A percentile compares a stretch with the other conserved stretches of the same genome.
Conservation (phyloP, 306 rosid genomes). For the Clitoria ternatea region DNA sequence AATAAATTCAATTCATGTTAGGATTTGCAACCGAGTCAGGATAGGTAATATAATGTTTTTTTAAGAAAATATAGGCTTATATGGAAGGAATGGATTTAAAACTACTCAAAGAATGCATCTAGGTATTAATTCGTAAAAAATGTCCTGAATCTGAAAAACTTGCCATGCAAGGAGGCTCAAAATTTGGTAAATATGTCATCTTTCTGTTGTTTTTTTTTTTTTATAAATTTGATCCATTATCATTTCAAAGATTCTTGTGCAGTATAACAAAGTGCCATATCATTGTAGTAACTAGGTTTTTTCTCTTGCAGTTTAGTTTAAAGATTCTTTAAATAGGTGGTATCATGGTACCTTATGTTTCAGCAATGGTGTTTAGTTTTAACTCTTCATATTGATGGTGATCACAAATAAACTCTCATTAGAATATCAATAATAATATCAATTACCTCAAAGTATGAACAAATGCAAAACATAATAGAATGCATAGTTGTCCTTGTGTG, state of each 20-base stretch:
- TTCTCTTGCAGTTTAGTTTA: neutral
- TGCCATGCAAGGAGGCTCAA: neutral
- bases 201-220: neutral
- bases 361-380: neutral
- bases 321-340: neutral
- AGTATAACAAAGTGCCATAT: neutral
- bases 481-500: neutral
- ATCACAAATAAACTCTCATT: neutral
- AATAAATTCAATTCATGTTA: conserved; percentile 6
- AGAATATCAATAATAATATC: neutral
- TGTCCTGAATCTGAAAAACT: neutral
- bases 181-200: neutral
- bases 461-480: neutral
- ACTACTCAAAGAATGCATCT: neutral
- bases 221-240: neutral
- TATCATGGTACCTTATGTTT: neutral
- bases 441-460: neutral
- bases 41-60: neutral
- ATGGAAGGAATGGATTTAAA: neutral
- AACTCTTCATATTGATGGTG: neutral
- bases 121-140: neutral
- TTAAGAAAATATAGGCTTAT: neutral
- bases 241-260: neutral
- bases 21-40: neutral
- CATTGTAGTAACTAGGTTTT: neutral